Percentiles rank a stretch among this genome's conserved stretches.
These are phyloP conservation scores for Metschnikowia colocasiae DNA, from an alignment of 805 yeast species.

Conservation along the genomic window DNA sequence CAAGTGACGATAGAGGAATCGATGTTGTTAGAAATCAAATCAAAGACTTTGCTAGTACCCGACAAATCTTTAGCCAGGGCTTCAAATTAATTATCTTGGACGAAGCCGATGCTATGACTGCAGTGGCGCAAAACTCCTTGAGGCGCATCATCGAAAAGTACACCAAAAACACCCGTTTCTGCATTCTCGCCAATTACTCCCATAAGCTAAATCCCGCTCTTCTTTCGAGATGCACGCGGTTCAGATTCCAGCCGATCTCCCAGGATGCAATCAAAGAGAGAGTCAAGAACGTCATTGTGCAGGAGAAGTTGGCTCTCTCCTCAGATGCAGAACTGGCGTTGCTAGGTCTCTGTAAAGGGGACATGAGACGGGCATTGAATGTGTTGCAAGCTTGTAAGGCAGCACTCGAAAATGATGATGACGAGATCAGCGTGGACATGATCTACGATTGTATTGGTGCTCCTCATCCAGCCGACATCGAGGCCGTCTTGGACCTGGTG, in stretches of 20 bases:
- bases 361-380: constrained; percentile 92
- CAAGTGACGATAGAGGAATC: constrained; percentile 96
- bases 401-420: constrained; percentile 45
- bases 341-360: constrained; percentile 78
- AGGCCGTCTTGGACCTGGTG: constrained; percentile 68
- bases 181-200: constrained; percentile 92
- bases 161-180: constrained; percentile 91
- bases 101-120: constrained; percentile 95
- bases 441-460: constrained; percentile 95
- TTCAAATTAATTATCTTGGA: constrained; percentile 90
- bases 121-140: constrained; percentile 79
- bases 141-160: constrained; percentile 87
- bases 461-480: constrained; percentile 85
- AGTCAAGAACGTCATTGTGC: constrained; percentile 61
- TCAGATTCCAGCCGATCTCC: constrained; percentile 82
- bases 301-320: constrained; percentile 59
- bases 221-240: constrained; percentile 90
- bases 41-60: constrained; percentile 92
- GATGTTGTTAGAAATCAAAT: constrained; percentile 97
- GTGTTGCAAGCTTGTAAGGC: constrained; percentile 93
- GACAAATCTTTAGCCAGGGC: constrained; percentile 84
- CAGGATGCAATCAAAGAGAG: constrained; percentile 65
- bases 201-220: constrained; percentile 95
- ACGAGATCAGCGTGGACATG: constrained; percentile 61
- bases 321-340: constrained; percentile 63